These are phyloP conservation scores for Aspergillus calidoustus DNA, from an alignment of 2,329 filamentous ascomycete species.

Conservation along the genomic window DNA sequence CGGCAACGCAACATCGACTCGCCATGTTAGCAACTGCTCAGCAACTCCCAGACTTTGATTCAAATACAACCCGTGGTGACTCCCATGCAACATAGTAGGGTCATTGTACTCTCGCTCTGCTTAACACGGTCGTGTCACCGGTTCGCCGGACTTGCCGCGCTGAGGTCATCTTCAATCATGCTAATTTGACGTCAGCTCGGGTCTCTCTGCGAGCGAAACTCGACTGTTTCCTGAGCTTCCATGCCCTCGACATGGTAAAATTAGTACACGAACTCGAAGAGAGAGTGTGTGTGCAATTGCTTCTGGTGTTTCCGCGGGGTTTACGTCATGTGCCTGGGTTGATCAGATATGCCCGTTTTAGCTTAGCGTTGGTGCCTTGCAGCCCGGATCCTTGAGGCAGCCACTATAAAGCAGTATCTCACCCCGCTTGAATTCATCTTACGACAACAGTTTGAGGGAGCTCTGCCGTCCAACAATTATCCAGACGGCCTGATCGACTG, in stretches of 20 bases:
- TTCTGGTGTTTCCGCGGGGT: constrained; percentile 1
- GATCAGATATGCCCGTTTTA: constrained; percentile 7
- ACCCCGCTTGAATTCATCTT: neutral
- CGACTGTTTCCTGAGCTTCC: neutral
- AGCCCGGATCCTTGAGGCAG: neutral
- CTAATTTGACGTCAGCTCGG: neutral
- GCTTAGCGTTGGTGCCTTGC: constrained; percentile 6
- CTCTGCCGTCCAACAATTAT: neutral
- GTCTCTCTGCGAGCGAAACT: neutral
- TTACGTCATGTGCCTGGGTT: constrained; percentile 7
- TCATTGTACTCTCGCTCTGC: neutral
- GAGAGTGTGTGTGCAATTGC: too few relatives aligned
- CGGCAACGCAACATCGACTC: too few relatives aligned
- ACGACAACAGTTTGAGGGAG: neutral
- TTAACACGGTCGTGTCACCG: neutral
- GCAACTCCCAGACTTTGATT: too few relatives aligned
- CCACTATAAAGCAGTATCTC: neutral
- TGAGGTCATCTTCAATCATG: neutral
- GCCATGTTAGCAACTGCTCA: too few relatives aligned
- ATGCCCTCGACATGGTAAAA: neutral
- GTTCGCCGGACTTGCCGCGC: too few relatives aligned
- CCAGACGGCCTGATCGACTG: neutral
- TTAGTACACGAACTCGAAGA: neutral
- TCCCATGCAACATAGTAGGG: neutral
- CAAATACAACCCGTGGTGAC: too few relatives aligned